Evolutionary conservation across 73 alveolate species (phyloP), one percentile per base, ranked within the genome.

Genomic region (Paramecium pentaurelia): DNA sequence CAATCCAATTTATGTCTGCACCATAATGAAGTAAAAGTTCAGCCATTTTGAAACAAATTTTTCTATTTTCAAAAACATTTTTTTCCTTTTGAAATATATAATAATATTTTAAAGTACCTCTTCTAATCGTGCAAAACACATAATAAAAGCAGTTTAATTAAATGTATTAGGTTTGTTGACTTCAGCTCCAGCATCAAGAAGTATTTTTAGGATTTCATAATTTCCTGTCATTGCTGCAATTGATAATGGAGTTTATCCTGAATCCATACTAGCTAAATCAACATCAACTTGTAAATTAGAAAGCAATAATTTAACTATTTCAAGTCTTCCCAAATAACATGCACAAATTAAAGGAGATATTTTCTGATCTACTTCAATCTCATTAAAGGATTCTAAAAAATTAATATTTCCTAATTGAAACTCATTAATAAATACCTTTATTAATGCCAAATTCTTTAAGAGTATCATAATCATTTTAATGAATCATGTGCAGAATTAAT

Each of bases 41-140:
- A 27, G 98, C 98, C 60, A 96, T 96, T 86, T 96, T 96, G 30
- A 93, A 64, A 75, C 98, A 96, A 18, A 96, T 94, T 86, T 96
- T 96, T 60, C 96, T 89, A 87, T 96, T 96, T 77, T 96, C 98
- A 86, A 86, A 96, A 7, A 94, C 86, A 91, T 96, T 96, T 60
- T 89, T 71, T 45, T 89, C 94, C 77, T 75, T 38, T 75, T 34
- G n/a, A 38, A 64, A 38, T 75, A 42, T 37, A 38, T 8, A 10
- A n/a, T 75, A 18, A 14, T 16, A 38, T 36, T 7, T 38, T 12
- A 14, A 10, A 71, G 25, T 12, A 95, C 95, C 88, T 96, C 97
- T 37, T 94, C 94, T 95, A 96, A 92, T 77, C 98, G 18, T 10
- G 95, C 80, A 60, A 96, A 96, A 70, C 97, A 94, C 73, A 84